phyloP scores from a whole-genome alignment of 306 rosid genomes.

The Medicago lupulina region DNA sequence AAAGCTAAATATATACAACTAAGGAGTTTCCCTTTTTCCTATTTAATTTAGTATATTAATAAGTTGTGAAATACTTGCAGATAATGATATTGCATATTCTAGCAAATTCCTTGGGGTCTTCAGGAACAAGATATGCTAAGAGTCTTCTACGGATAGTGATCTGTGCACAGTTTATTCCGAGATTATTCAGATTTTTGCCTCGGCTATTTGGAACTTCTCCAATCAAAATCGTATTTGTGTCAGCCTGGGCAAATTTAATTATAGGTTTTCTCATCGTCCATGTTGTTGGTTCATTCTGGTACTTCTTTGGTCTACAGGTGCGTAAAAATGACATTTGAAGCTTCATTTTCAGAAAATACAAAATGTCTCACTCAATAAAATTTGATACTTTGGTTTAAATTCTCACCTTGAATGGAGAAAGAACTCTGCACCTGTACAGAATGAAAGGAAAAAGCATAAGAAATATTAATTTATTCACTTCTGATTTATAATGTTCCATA shows the following conservation, averaged over 20 bases:
- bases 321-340: slow-evolving; percentile 19
- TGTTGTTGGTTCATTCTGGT: slow-evolving; percentile 80
- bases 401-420: slow-evolving; percentile 3
- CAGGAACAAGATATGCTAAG: slow-evolving; percentile 78
- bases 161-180: slow-evolving; percentile 72
- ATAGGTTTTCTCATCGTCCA: slow-evolving; percentile 78
- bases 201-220: slow-evolving; percentile 71
- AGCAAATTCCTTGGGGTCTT: slow-evolving; percentile 54
- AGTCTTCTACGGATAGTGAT: slow-evolving; percentile 65
- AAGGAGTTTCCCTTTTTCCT: no score
- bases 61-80: slow-evolving; percentile 51
- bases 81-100: slow-evolving; percentile 54
- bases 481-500: neutral
- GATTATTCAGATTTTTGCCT: slow-evolving; percentile 73
- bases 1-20: no score
- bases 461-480: slow-evolving; percentile 39
- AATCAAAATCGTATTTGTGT: slow-evolving; percentile 74
- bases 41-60: no score
- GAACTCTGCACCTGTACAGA: neutral
- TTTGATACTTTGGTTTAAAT: slow-evolving; percentile 7
- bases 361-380: slow-evolving; percentile 35
- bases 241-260: slow-evolving; percentile 76
- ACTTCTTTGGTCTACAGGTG: slow-evolving; percentile 87
- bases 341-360: neutral
- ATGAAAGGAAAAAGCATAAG: neutral